phyloP scores from a whole-genome alignment of 257 asterid genomes.

The Solanum chiquidenum region DNA sequence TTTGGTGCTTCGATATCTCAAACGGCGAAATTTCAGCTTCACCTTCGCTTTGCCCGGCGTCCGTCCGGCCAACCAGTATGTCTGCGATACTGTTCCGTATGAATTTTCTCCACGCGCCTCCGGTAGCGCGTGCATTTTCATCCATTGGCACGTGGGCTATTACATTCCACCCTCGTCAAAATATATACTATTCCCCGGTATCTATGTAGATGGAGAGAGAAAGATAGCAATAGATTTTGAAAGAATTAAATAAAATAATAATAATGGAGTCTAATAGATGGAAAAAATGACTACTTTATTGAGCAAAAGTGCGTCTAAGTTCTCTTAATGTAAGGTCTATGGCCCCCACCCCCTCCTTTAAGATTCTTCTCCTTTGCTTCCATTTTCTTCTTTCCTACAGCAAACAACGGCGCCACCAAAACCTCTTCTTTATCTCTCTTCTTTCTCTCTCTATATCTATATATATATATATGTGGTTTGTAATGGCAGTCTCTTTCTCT shows the following conservation, averaged over 20 bases:
- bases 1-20: not conserved
- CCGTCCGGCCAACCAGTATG: not conserved
- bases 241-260: not conserved
- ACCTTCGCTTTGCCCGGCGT: not conserved
- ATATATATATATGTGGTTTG: not conserved
- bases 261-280: not conserved
- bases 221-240: not conserved
- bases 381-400: constrained; percentile 9
- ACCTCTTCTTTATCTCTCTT: constrained; percentile 5
- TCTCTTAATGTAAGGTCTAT: constrained; percentile 59
- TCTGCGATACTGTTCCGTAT: not conserved
- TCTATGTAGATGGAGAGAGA: not conserved
- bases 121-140: not conserved
- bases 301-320: constrained; percentile 69
- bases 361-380: constrained; percentile 14
- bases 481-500: not conserved
- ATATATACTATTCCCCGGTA: not conserved
- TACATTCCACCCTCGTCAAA: not conserved
- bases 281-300: constrained; percentile 15
- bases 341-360: constrained; percentile 21
- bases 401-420: not conserved
- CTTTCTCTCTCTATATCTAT: not conserved
- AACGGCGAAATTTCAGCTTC: not conserved
- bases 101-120: not conserved
- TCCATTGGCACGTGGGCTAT: not conserved